These are phyloP conservation scores for Osmanthus fragrans DNA, from an alignment of 257 asterid genomes.

Conservation along the genomic window DNA sequence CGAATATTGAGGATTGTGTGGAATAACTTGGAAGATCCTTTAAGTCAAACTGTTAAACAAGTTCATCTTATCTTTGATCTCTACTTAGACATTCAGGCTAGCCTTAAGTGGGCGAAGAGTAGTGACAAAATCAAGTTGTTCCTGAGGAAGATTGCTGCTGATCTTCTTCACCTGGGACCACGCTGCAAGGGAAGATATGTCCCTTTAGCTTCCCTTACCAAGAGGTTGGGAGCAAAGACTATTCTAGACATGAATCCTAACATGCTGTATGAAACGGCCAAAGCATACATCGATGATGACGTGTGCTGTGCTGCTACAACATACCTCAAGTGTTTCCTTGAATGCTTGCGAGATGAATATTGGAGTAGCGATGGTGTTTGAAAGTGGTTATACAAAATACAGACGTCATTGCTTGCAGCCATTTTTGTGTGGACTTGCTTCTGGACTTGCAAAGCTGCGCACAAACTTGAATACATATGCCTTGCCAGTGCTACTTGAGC, in stretches of 20 bases:
- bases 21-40: slow-evolving; percentile 97
- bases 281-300: slow-evolving; percentile 85
- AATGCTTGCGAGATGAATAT: slow-evolving; percentile 81
- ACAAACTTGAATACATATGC: slow-evolving; percentile 91
- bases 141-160: slow-evolving; percentile 68
- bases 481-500: slow-evolving; percentile 75
- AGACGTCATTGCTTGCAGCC: slow-evolving; percentile 79
- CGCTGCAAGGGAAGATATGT: slow-evolving; percentile 94
- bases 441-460: slow-evolving; percentile 75
- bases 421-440: slow-evolving; percentile 72
- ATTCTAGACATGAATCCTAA: slow-evolving; percentile 68
- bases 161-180: slow-evolving; percentile 80
- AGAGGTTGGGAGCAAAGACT: slow-evolving; percentile 79
- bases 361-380: slow-evolving; percentile 86
- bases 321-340: slow-evolving; percentile 89
- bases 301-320: slow-evolving; percentile 91
- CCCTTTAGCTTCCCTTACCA: slow-evolving; percentile 83
- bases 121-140: slow-evolving; percentile 59
- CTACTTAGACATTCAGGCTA: slow-evolving; percentile 74
- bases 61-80: slow-evolving; percentile 93
- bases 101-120: slow-evolving; percentile 63
- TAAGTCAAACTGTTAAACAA: slow-evolving; percentile 95
- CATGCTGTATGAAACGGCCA: slow-evolving; percentile 64
- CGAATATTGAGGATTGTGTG: slow-evolving; percentile 79
- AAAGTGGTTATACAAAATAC: slow-evolving; percentile 62